A percentile compares a stretch with the other conserved stretches of the same genome.
These are phyloP conservation scores for Hyaloperonospora brassicae DNA, from an alignment of 352 stramenopile species.

Conservation along the genomic window DNA sequence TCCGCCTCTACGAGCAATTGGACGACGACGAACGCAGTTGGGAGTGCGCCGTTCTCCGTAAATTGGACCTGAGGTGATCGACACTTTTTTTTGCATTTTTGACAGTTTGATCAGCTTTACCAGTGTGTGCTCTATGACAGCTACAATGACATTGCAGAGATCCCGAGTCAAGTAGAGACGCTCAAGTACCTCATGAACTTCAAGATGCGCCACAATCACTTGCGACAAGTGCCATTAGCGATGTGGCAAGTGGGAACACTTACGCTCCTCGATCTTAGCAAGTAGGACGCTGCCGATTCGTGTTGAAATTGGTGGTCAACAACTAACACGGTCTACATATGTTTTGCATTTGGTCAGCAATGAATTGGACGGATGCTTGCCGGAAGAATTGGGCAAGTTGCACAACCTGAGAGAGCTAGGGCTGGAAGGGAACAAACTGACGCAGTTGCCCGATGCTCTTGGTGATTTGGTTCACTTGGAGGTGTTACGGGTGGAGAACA, in stretches of 20 bases:
- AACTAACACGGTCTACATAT: conserved; percentile 4
- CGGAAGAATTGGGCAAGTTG: conserved; percentile 40
- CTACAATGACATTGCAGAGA: conserved; percentile 63
- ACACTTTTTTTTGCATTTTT: conserved; percentile 1
- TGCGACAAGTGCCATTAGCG: conserved; percentile 37
- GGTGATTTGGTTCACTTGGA: conserved; percentile 41
- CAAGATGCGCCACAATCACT: conserved; percentile 70
- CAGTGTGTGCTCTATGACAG: conserved; percentile 22
- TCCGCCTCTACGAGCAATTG: conserved; percentile 51
- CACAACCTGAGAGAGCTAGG: conserved; percentile 52
- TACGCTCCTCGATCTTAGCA: conserved; percentile 66
- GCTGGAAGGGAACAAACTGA: conserved; percentile 62
- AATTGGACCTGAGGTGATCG: conserved; percentile 59
- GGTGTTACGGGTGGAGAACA: conserved; percentile 54
- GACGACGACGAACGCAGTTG: conserved; percentile 66
- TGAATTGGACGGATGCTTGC: conserved; percentile 36
- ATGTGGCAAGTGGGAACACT: conserved; percentile 56
- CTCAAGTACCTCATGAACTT: conserved; percentile 47
- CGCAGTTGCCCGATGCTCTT: conserved; percentile 43
- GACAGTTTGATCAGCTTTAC: neutral
- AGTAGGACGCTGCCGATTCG: conserved; percentile 31
- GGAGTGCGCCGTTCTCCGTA: conserved; percentile 59
- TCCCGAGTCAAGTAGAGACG: conserved; percentile 41
- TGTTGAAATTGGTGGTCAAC: neutral
- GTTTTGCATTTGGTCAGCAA: conserved; percentile 39